These are phyloP conservation scores for Panaeolus cyanescens DNA, from an alignment of 768 basidiomycete species.

Conservation along the genomic window DNA sequence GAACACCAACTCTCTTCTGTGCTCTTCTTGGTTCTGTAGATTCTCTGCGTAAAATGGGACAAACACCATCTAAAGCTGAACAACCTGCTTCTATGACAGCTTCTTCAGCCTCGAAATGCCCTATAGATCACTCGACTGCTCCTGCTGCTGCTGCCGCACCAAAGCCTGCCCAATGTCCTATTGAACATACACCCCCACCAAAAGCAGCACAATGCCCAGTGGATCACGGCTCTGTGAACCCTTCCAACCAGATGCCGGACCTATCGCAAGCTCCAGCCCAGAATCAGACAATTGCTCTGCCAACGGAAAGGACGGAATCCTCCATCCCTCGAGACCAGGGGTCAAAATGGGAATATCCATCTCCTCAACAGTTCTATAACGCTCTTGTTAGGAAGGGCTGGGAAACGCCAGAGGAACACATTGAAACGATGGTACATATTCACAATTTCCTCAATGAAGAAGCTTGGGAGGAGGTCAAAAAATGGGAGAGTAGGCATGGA, in stretches of 20 bases:
- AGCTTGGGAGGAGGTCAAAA: slow-evolving; percentile 93
- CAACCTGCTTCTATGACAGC: slow-evolving; percentile 18
- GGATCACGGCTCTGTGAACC: slow-evolving; percentile 60
- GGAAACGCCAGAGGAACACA: slow-evolving; percentile 95
- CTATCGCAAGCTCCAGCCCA: slow-evolving; percentile 70
- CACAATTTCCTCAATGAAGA: slow-evolving; percentile 98
- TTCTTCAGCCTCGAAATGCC: slow-evolving; percentile 33
- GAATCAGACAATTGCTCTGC: slow-evolving; percentile 59
- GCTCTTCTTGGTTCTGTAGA: not conserved
- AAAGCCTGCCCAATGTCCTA: slow-evolving; percentile 40
- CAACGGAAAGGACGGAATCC: slow-evolving; percentile 74
- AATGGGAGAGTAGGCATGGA: slow-evolving; percentile 81
- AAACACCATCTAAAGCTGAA: slow-evolving; percentile 44
- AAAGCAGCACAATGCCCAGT: slow-evolving; percentile 62
- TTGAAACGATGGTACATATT: slow-evolving; percentile 97
- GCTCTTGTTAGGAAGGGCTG: slow-evolving; percentile 94
- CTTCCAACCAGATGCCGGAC: slow-evolving; percentile 87
- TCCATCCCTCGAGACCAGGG: slow-evolving; percentile 77
- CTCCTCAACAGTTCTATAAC: slow-evolving; percentile 97
- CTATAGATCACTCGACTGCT: slow-evolving; percentile 31
- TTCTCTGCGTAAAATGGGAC: slow-evolving; percentile 33
- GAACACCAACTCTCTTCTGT: not conserved
- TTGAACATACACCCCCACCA: slow-evolving; percentile 37
- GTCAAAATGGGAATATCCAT: slow-evolving; percentile 90
- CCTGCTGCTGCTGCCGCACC: not conserved